Evolutionary conservation across 345 rosid species (phyloP).

Genomic region (Hypericum androsaemum): DNA sequence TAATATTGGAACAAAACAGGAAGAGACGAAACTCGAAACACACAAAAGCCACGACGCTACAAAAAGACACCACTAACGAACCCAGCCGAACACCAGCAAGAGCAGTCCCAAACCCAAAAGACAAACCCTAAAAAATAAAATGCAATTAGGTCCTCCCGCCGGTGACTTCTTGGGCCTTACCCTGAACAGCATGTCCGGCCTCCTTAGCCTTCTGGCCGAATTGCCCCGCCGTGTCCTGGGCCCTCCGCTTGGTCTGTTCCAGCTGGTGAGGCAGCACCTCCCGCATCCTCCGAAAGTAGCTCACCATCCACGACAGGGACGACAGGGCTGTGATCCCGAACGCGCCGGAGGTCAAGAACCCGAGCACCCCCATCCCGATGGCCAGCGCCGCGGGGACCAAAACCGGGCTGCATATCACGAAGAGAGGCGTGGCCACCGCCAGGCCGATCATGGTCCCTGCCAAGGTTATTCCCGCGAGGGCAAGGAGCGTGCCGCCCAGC

Average conservation of each 20-base stretch:
- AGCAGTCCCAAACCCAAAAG: too few relatives aligned
- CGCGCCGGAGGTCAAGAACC: conserved; percentile 54
- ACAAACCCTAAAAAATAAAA: too few relatives aligned
- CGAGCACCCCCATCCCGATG: conserved; percentile 46
- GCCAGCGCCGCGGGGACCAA: conserved; percentile 57
- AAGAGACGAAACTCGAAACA: too few relatives aligned
- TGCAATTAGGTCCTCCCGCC: too few relatives aligned
- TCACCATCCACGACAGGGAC: conserved; percentile 46
- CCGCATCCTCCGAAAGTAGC: conserved; percentile 22
- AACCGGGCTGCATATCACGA: conserved; percentile 70
- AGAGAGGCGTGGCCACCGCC: conserved; percentile 44
- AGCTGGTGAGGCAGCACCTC: conserved; percentile 32
- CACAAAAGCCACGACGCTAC: too few relatives aligned
- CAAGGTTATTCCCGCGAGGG: conserved; percentile 54
- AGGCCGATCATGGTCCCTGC: conserved; percentile 57
- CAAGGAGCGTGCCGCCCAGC: conserved; percentile 48
- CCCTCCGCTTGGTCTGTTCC: conserved; percentile 39
- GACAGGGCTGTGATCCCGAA: conserved; percentile 66
- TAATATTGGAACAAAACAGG: too few relatives aligned
- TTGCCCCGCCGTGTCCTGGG: conserved; percentile 22
- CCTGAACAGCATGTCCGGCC: conserved; percentile 46
- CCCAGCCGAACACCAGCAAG: too few relatives aligned
- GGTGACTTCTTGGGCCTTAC: conserved; percentile 38
- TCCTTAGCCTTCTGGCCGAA: conserved; percentile 64
- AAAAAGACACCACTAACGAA: too few relatives aligned